Evolutionary conservation across 83 land plant species (phyloP).

Genomic region (Picea mariana): DNA sequence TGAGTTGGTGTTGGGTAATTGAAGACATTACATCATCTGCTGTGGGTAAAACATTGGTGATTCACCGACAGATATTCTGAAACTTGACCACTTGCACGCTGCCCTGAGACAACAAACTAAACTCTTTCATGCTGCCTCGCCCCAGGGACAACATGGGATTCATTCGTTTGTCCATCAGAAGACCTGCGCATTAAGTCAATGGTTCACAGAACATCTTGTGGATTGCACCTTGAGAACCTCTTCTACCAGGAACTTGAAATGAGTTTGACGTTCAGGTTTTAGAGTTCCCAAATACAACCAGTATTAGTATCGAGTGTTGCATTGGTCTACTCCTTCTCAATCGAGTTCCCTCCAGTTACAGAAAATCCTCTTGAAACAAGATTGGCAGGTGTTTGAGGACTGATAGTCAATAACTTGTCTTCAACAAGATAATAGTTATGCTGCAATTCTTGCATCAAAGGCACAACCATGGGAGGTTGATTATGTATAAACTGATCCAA

Average conservation of each 20-base stretch:
- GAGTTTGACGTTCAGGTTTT: slow-evolving; percentile 14
- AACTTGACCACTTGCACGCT: slow-evolving; percentile 21
- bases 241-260: slow-evolving; percentile 21
- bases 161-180: slow-evolving; percentile 33
- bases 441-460: slow-evolving; percentile 15
- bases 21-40: slow-evolving; percentile 11
- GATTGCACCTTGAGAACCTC: slow-evolving; percentile 18
- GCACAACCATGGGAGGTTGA: slow-evolving; percentile 17
- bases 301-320: slow-evolving; percentile 22
- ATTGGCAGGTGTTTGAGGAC: slow-evolving; percentile 20
- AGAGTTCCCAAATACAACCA: slow-evolving; percentile 22
- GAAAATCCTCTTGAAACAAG: slow-evolving; percentile 24
- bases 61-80: slow-evolving; percentile 1
- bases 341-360: slow-evolving; percentile 20
- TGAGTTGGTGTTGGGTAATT: not conserved
- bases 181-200: slow-evolving; percentile 39
- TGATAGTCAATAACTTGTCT: slow-evolving; percentile 21
- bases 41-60: slow-evolving; percentile 12
- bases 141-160: slow-evolving; percentile 29
- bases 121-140: slow-evolving; percentile 30
- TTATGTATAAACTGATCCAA: slow-evolving; percentile 12
- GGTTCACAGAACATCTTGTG: slow-evolving; percentile 21
- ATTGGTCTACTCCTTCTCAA: slow-evolving; percentile 22
- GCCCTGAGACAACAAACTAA: not conserved
- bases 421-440: slow-evolving; percentile 19